Evolutionary conservation across 805 yeast genomes (phyloP).

Genomic region (Starmerella floris): DNA sequence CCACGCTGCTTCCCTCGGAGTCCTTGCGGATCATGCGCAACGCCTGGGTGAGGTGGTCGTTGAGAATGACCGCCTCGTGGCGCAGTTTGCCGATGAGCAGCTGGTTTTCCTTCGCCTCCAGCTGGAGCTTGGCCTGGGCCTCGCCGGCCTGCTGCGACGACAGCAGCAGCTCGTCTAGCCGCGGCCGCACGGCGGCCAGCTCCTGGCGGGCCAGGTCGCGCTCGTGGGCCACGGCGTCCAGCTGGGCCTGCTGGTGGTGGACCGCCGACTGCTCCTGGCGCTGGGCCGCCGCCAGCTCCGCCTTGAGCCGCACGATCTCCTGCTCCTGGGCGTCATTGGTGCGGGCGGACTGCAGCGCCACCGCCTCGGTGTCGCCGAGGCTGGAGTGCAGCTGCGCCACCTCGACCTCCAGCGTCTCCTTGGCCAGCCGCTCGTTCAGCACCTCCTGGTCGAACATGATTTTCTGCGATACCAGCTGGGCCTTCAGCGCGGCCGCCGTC

Average conservation of each 20-base stretch:
- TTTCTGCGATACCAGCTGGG: slow-evolving; percentile 14
- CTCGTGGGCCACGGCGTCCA: slow-evolving; percentile 3
- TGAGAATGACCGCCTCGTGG: slow-evolving; percentile 84
- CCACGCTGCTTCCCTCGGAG: slow-evolving; percentile 63
- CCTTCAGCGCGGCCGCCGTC: slow-evolving; percentile 1
- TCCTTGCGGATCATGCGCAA: slow-evolving; percentile 68
- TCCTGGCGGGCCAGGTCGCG: slow-evolving; percentile 2
- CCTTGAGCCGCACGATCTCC: slow-evolving; percentile 24
- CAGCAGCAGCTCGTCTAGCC: neutral
- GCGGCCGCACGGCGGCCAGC: slow-evolving; percentile 1
- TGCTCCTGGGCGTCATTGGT: slow-evolving; percentile 15
- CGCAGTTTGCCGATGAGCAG: slow-evolving; percentile 77
- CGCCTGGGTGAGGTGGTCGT: slow-evolving; percentile 93
- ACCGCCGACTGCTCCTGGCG: neutral
- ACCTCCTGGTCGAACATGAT: slow-evolving; percentile 17
- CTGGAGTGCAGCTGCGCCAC: slow-evolving; percentile 28
- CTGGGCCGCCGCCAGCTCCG: slow-evolving; percentile 21
- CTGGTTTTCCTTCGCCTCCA: slow-evolving; percentile 50
- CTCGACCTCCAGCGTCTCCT: slow-evolving; percentile 11
- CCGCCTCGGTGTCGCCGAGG: neutral
- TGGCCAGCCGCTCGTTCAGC: slow-evolving; percentile 5
- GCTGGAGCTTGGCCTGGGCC: slow-evolving; percentile 27
- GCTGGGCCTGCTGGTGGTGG: neutral
- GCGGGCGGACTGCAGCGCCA: neutral
- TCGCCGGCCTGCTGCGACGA: slow-evolving; percentile 3